Evolutionary conservation across 257 asterid genomes (phyloP).

Genomic region (Solanum medicagineum): DNA sequence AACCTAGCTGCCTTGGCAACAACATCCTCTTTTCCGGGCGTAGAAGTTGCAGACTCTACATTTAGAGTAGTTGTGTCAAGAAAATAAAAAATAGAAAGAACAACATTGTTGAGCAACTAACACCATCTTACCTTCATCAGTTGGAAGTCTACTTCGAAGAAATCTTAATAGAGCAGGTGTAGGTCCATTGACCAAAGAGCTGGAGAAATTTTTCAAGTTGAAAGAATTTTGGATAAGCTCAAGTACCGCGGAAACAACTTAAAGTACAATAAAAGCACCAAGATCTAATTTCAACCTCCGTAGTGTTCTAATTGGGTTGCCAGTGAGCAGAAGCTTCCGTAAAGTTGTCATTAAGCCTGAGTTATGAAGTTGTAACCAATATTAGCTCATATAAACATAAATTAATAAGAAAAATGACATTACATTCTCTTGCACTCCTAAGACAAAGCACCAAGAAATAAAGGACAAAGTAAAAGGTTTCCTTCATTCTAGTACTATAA

Average conservation of each 20-base stretch:
- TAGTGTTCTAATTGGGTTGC: slow-evolving; percentile 85
- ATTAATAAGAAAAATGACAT: not conserved
- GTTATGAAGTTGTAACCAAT: slow-evolving; percentile 1
- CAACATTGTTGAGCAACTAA: not conserved
- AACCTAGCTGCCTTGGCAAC: slow-evolving; percentile 62
- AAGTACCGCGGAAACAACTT: not conserved
- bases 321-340: slow-evolving; percentile 82
- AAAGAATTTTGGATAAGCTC: not conserved
- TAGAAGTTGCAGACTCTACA: slow-evolving; percentile 50
- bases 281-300: slow-evolving; percentile 47
- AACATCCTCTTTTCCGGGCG: slow-evolving; percentile 48
- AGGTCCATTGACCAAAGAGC: slow-evolving; percentile 88
- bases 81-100: not conserved
- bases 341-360: slow-evolving; percentile 84
- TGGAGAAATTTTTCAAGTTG: slow-evolving; percentile 15
- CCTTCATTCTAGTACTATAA: not conserved
- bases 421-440: not conserved
- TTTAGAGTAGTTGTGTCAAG: not conserved
- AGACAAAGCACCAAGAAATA: not conserved
- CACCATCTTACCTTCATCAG: slow-evolving; percentile 64
- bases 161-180: slow-evolving; percentile 67
- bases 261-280: not conserved
- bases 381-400: not conserved
- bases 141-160: slow-evolving; percentile 85
- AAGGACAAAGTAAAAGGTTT: not conserved